Conservation (phyloP, 495 filamentous ascomycete species). For the Viridothelium virens region DNA sequence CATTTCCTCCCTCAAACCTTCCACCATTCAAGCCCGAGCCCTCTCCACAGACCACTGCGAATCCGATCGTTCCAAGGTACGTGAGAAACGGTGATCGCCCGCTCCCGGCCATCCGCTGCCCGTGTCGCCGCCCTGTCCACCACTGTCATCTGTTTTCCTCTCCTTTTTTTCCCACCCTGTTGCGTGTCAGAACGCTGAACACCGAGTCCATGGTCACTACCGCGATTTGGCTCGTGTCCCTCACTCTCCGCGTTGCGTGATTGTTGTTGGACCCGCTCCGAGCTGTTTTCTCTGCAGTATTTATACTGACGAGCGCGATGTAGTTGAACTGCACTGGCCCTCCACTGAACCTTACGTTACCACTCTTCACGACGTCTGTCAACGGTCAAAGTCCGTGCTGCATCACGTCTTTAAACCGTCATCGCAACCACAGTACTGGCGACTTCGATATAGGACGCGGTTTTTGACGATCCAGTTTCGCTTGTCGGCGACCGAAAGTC, state of each 20-base stretch:
- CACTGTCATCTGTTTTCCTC: background rate
- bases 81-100: background rate
- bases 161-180: background rate
- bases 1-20: background rate
- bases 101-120: background rate
- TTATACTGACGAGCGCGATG: background rate
- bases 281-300: background rate
- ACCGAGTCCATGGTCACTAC: background rate
- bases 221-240: background rate
- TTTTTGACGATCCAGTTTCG: background rate
- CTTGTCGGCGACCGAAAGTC: slow-evolving; percentile 4
- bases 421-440: background rate
- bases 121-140: background rate
- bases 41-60: background rate
- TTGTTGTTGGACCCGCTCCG: background rate
- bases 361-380: background rate
- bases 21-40: background rate
- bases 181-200: background rate
- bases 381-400: background rate
- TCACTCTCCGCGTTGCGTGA: background rate
- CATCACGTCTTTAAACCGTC: background rate
- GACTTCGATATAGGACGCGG: background rate
- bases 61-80: slow-evolving; percentile 8
- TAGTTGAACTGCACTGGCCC: slow-evolving; percentile 5
- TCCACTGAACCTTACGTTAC: background rate